Evolutionary conservation across 352 stramenopile genomes (phyloP).

Genomic region (Globisporangium camurandrum): DNA sequence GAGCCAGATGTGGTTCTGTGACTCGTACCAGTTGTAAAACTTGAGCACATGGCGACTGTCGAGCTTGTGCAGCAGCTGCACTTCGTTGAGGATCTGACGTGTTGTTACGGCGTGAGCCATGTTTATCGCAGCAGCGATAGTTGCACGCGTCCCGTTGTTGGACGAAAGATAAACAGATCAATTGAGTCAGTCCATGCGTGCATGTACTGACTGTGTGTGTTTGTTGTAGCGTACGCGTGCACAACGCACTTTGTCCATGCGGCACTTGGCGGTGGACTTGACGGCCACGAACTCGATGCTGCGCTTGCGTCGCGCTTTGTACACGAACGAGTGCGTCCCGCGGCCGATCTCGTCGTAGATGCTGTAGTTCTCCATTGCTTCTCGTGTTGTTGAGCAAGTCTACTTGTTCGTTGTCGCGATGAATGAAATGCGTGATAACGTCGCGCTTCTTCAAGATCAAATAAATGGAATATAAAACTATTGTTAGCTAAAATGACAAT

Average conservation of each 20-base stretch:
- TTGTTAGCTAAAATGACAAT: too few species aligned
- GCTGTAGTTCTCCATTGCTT: conserved; percentile 91
- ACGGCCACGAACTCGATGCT: conserved; percentile 92
- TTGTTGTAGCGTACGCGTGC: too few species aligned
- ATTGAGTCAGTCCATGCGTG: too few species aligned
- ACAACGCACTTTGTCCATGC: conserved; percentile 84
- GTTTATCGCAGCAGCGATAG: background rate
- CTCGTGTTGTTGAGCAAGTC: background rate
- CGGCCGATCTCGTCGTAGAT: conserved; percentile 92
- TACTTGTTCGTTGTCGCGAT: background rate
- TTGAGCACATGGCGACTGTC: conserved; percentile 82
- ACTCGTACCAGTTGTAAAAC: conserved; percentile 96
- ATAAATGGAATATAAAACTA: too few species aligned
- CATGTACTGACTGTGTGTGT: too few species aligned
- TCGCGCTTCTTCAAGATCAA: too few species aligned
- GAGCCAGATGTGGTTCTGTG: conserved; percentile 93
- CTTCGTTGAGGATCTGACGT: conserved; percentile 81
- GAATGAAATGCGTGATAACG: background rate
- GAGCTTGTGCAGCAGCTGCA: conserved; percentile 85
- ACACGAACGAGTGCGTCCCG: conserved; percentile 88
- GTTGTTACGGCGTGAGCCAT: background rate
- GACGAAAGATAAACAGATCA: background rate
- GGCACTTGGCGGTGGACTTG: conserved; percentile 88
- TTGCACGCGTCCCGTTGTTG: background rate
- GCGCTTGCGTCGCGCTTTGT: conserved; percentile 89